Base-by-base conservation (phyloP, 345 rosid genomes). In the Hibiscus syriacus region DNA sequence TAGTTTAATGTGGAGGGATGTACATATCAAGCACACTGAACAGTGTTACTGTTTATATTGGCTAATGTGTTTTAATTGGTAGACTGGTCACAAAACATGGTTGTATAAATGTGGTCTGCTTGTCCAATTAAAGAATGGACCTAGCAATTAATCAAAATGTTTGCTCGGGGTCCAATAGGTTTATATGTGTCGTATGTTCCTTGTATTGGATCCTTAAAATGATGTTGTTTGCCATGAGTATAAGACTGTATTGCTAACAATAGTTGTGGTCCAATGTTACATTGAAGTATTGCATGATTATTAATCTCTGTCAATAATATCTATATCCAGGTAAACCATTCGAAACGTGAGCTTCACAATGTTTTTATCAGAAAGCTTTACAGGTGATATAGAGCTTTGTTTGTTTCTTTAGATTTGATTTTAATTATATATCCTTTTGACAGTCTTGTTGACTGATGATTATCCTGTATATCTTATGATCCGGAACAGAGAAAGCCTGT, bases 341-440 rank as follows among this genome's bases (percentile, higher is more conserved):
- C 99, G 0, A 95, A 95, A 80, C 93, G 99, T 1, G 98, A 95
- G 76, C 74, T 95, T 77, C 99, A 92, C 80, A 95, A 92, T 71
- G 84, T 92, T 68, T 90, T 95, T 79, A 95, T 95, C 68, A 86
- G 74, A 79, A 95, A 88, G 84, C 98, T 95, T 43, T 95, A 92
- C 88, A 90, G 99, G 99, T 92, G 74, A 77, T 45, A 29, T 38
- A 52, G 19, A 16, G 65, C 41, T 22, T 38, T 20, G 30, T 22
- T 38, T 20, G 30, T 22, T 48, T 25, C 7, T 17, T 17, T 50
- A 36, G 43, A 19, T 49, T 12, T 22, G 36, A 46, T 54, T 55
- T 55, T 14, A 6, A 17, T 65, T 29, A 17, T 54, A 3, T 16
- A 36, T 38, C 36, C 41, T 48, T 48, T 32, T 29, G 16, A n/a